Evolutionary conservation across 2,329 filamentous ascomycete genomes (phyloP), one percentile per base, ranked within the genome.

Genomic region (Penicillium verrucosum): DNA sequence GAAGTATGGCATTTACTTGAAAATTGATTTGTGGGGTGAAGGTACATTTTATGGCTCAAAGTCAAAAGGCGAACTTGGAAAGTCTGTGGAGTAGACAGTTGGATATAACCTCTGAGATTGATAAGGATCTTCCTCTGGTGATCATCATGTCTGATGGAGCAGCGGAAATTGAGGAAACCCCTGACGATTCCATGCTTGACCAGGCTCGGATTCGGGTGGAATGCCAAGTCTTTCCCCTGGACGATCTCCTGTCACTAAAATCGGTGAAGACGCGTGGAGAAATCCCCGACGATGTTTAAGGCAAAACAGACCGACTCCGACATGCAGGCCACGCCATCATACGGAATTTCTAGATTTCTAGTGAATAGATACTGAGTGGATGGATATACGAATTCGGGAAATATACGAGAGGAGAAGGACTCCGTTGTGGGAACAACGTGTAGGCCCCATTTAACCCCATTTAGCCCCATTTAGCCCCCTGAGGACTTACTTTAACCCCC

Each of bases 371-470:
- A 29, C n/a, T 7, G 11, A 44, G 29, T 11, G 4, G 9, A 43
- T 29, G 18, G 40, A 25, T n/a, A 18, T 29, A 29, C 10, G 27
- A 12, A n/a, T n/a, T 41, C 38, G 38, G 11, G 23, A 29, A 29
- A 34, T 41, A 54, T 48, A 49, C 54, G 46, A 57, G 59, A 60
- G 56, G 58, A 62, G 51, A 54, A 49, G 45, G 47, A 56, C 54
- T 46, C 48, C 52, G 45, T 40, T 51, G 53, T 55, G 53, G 46
- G n/a, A 29, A 44, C 27, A n/a, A 18, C 16, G 16, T 27, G 40
- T 34, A 14, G 12, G 32, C 32, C 12, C 32, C 12, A 34, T n/a
- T n/a, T n/a, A n/a, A n/a, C n/a, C n/a, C n/a, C n/a, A n/a, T n/a
- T n/a, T n/a, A n/a, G n/a, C n/a, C n/a, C n/a, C n/a, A n/a, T n/a